Percentiles rank a stretch among this genome's conserved stretches.
These are phyloP conservation scores for Urtica urens DNA, from an alignment of 306 rosid species.

Conservation along the genomic window DNA sequence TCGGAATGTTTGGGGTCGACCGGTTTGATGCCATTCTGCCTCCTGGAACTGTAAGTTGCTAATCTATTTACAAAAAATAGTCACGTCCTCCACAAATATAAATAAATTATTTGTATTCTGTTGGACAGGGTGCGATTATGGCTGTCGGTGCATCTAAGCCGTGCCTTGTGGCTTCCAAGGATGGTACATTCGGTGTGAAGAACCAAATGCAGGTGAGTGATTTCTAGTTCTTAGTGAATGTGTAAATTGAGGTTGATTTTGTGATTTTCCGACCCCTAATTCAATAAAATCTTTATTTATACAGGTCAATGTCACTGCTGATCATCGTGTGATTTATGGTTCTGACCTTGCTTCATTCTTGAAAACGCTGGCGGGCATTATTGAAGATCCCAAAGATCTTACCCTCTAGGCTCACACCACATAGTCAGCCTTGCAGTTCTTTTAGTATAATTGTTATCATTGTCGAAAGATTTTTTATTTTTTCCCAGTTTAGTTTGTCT, in stretches of 20 bases:
- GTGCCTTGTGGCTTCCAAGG: conserved; percentile 67
- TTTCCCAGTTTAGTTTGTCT: too few relatives aligned
- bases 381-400: conserved; percentile 93
- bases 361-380: conserved; percentile 76
- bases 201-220: conserved; percentile 84
- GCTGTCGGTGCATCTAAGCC: conserved; percentile 91
- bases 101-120: too few relatives aligned
- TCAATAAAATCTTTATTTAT: conserved; percentile 2
- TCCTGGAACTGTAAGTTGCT: conserved; percentile 72
- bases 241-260: too few relatives aligned
- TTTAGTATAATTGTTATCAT: too few relatives aligned
- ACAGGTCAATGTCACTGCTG: conserved; percentile 97
- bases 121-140: conserved; percentile 89
- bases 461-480: too few relatives aligned
- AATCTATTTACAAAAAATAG: background rate
- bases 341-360: conserved; percentile 87
- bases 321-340: conserved; percentile 91
- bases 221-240: too few relatives aligned
- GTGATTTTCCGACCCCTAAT: too few relatives aligned
- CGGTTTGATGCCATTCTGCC: conserved; percentile 96
- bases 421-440: too few relatives aligned
- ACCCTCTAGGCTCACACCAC: conserved; percentile 55
- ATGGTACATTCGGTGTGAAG: conserved; percentile 82
- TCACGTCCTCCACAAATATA: too few relatives aligned
- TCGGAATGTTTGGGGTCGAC: conserved; percentile 98